Conservation (phyloP, 1,139 yeast genomes). For the Kluyveromyces marxianus region DNA sequence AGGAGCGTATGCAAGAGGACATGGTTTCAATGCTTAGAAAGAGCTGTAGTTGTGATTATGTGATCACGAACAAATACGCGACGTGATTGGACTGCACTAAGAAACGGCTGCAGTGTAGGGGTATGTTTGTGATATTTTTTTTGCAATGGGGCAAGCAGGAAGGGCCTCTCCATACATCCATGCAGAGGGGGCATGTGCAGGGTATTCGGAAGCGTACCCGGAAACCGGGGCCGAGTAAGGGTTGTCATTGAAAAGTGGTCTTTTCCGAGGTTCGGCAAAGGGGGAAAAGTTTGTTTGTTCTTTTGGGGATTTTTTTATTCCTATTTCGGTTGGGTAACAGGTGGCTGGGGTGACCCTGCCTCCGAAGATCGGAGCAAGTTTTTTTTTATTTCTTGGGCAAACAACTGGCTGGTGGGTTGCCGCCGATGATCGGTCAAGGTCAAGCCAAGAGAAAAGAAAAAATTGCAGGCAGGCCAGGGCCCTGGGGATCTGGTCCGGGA, state of each 20-base stretch:
- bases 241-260: neutral
- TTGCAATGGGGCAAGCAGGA: no score
- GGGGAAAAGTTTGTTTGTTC: neutral
- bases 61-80: neutral
- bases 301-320: neutral
- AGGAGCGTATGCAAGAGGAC: no score
- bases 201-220: neutral
- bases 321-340: neutral
- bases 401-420: no score
- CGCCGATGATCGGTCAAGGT: no score
- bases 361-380: neutral
- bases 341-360: neutral
- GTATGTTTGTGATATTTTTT: no score
- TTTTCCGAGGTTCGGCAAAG: constrained; percentile 1
- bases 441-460: no score
- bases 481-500: no score
- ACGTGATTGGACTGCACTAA: neutral
- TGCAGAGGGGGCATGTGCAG: neutral
- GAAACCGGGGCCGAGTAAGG: neutral
- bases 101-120: no score
- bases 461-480: neutral
- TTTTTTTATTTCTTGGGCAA: no score
- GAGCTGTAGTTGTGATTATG: neutral
- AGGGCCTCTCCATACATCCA: neutral
- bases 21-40: no score